Base-by-base conservation (phyloP, 768 basidiomycete species). In the Chalciporus pseudorubinellus region DNA sequence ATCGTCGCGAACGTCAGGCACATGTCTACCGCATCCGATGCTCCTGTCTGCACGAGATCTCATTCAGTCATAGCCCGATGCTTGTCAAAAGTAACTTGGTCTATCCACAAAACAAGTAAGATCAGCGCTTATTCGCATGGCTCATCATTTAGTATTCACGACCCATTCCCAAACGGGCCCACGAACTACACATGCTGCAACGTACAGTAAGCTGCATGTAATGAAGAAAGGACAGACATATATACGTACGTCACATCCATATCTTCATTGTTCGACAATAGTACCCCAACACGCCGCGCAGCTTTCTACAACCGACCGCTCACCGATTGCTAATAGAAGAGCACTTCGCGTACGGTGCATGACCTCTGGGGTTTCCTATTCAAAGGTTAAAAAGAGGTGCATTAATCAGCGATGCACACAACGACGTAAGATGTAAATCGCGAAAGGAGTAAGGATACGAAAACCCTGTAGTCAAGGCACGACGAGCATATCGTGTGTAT, bases 291-390 rank as follows among this genome's bases (percentile, higher is more conserved):
- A 57, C 39, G 72, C 69, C 42, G 68, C 64, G 56, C 82, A 82
- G 51, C 76, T 75, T 49, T 82, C 75, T 52, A 84, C 66, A 34
- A 85, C 67, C 4, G 82, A 81, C 29, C 67, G 60, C 54, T 84
- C 82, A 5, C 72, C 71, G 55, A 83, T 67, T 39, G 75, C 74
- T 45, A 82, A 55, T 7, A 70, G 66, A 29, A 84, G 54, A 16
- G 77, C 80, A 39, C 74, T 53, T 49, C 71, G 71, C 20, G 79
- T 79, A 19, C 77, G 74, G 12, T 48, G 52, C 68, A 70, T 70
- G 26, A 60, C 54, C 3, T 54, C 56, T 19, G 75, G 70, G 38
- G 77, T 60, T 22, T 55, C 65, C 82, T 81, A 53, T 48, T 36
- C 34, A 36, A 16, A 36, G n/a, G 34, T 3, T n/a, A 36, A n/a